phyloP scores from a whole-genome alignment of 73 alveolate species.

The Symbiodinium natans region DNA sequence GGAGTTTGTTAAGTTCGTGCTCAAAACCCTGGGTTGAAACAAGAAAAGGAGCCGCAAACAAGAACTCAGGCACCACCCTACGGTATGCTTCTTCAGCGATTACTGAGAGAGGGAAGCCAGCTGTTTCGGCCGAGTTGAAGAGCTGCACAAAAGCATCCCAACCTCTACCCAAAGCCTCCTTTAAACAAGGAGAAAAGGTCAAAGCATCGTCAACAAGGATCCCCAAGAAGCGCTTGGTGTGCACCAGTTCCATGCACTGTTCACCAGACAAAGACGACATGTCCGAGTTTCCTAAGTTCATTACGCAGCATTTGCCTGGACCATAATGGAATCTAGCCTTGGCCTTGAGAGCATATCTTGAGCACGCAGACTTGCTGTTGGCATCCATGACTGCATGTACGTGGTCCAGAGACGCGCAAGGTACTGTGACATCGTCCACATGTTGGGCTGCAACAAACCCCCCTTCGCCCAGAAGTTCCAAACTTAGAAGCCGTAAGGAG shows the following conservation, averaged over 20 bases:
- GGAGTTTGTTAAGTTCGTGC: neutral
- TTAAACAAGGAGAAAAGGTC: neutral
- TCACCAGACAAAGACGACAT: neutral
- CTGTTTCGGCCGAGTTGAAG: neutral
- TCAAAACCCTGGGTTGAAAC: neutral
- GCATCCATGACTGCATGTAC: neutral
- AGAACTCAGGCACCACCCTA: neutral
- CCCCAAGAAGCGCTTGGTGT: neutral
- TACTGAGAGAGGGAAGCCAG: neutral
- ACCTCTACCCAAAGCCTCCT: neutral
- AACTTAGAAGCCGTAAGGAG: neutral
- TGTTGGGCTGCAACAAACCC: neutral
- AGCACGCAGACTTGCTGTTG: neutral
- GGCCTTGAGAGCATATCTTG: neutral
- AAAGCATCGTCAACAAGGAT: neutral
- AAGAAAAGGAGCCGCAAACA: neutral
- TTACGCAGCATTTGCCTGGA: neutral
- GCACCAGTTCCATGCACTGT: neutral
- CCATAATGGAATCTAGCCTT: neutral
- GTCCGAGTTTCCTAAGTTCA: neutral
- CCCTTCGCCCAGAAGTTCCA: neutral
- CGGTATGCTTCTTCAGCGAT: neutral
- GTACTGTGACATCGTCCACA: neutral
- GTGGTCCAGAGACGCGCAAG: neutral
- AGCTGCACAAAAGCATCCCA: neutral